phyloP scores from a whole-genome alignment of 169 alveolate species.

The Cryptosporidium muris region DNA sequence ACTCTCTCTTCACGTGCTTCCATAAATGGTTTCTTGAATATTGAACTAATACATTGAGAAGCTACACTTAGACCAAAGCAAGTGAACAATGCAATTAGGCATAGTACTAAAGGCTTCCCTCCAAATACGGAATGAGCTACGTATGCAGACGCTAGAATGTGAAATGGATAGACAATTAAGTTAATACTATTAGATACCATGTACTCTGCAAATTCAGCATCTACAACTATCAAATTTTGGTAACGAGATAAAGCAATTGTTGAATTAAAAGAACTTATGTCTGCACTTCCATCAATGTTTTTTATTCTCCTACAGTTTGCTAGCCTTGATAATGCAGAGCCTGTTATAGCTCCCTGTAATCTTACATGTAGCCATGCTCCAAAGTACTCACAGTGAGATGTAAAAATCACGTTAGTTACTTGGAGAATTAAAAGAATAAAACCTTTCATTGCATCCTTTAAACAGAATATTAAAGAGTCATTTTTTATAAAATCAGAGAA shows the following conservation, averaged over 20 bases:
- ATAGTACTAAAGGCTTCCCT: conserved; percentile 31
- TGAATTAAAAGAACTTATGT: conserved; percentile 1
- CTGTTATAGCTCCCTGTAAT: conserved; percentile 65
- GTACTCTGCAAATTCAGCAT: conserved; percentile 56
- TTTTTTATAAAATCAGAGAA: conserved; percentile 18
- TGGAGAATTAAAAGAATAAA: conserved; percentile 13
- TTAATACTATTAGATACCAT: conserved; percentile 25
- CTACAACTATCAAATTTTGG: conserved; percentile 43
- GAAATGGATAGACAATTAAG: conserved; percentile 36
- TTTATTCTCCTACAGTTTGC: conserved; percentile 38
- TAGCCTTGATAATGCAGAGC: conserved; percentile 38
- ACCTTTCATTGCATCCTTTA: conserved; percentile 2
- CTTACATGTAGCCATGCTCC: conserved; percentile 39
- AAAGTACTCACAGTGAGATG: conserved; percentile 59
- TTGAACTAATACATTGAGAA: conserved; percentile 32
- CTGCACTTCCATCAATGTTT: conserved; percentile 21
- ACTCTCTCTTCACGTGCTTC: conserved; percentile 66
- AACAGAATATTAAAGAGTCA: background rate
- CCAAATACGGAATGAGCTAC: conserved; percentile 63
- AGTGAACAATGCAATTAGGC: conserved; percentile 6
- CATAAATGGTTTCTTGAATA: conserved; percentile 56
- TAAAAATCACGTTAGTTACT: conserved; percentile 17
- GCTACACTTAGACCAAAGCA: conserved; percentile 24
- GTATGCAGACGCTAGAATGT: conserved; percentile 14
- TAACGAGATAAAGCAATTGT: conserved; percentile 30